These are phyloP conservation scores for Ampelocalamus luodianensis DNA, from an alignment of 176 grass and related monocot genomes.

Conservation along the genomic window DNA sequence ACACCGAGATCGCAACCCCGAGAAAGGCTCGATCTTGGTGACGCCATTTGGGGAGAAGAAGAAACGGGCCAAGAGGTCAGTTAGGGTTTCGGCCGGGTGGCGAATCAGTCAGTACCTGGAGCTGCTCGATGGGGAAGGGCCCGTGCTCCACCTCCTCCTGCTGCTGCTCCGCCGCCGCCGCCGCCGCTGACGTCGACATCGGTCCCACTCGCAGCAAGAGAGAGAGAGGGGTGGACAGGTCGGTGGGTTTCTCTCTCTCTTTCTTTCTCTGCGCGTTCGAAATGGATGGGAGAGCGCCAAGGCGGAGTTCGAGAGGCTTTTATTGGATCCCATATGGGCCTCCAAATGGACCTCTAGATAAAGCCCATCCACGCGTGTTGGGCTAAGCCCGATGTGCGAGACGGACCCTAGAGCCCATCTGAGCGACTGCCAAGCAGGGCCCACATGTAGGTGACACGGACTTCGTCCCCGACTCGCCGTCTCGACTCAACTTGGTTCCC, in stretches of 20 bases:
- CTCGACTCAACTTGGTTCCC: constrained; percentile 35
- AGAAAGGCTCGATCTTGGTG: constrained; percentile 36
- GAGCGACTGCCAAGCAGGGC: neutral
- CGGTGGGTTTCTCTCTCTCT: neutral
- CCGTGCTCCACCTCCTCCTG: constrained; percentile 76
- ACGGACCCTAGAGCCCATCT: too few relatives aligned
- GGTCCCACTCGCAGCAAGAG: neutral
- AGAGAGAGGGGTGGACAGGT: neutral
- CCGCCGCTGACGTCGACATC: constrained; percentile 57
- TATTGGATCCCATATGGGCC: neutral
- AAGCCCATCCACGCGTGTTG: rapidly evolving
- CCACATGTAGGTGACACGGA: neutral
- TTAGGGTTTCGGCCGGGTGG: constrained; percentile 46
- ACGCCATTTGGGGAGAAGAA: neutral
- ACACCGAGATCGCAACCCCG: neutral
- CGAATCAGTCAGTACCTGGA: constrained; percentile 52
- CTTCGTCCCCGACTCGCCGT: neutral
- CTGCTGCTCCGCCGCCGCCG: constrained; percentile 52
- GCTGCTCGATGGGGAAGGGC: constrained; percentile 80
- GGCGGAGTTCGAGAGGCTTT: neutral
- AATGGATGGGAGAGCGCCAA: neutral
- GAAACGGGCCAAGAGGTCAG: constrained; percentile 1
- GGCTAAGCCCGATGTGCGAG: neutral
- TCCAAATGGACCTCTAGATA: rapidly evolving
- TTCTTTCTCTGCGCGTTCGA: neutral